These are phyloP conservation scores for Oryza brachyantha DNA, from an alignment of 176 grass and related monocot genomes.

Conservation along the genomic window DNA sequence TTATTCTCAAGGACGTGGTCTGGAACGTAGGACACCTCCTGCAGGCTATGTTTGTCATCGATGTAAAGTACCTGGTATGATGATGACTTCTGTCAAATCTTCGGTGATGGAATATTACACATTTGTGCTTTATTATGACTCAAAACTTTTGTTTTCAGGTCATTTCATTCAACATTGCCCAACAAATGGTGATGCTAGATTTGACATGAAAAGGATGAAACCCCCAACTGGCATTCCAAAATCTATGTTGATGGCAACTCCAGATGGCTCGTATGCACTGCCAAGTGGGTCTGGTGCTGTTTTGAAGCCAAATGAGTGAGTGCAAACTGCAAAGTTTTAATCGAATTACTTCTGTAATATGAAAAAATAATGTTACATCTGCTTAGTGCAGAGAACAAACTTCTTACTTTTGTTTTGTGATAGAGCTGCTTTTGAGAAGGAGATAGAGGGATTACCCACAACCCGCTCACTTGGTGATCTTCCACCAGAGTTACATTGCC, in stretches of 20 bases:
- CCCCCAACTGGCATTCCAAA: constrained; percentile 98
- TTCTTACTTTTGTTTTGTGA: constrained; percentile 22
- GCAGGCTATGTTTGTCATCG: constrained; percentile 97
- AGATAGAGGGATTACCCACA: constrained; percentile 90
- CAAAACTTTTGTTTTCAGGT: constrained; percentile 45
- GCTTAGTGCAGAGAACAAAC: constrained; percentile 1
- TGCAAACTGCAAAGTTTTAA: constrained; percentile 28
- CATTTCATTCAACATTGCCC: constrained; percentile 99
- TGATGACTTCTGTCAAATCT: constrained; percentile 2
- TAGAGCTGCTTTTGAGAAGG: constrained; percentile 99
- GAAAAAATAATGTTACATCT: not conserved
- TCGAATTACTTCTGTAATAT: not conserved
- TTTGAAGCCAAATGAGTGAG: constrained; percentile 95
- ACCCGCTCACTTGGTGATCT: constrained; percentile 64
- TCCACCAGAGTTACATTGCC: constrained; percentile 83
- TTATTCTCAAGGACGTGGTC: constrained; percentile 67
- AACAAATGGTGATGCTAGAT: constrained; percentile 92
- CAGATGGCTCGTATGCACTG: constrained; percentile 89
- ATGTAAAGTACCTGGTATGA: constrained; percentile 96
- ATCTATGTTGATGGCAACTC: constrained; percentile 95
- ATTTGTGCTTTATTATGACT: constrained; percentile 16
- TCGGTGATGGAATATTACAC: constrained; percentile 5
- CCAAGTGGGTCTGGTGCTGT: constrained; percentile 93
- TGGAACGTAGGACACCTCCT: constrained; percentile 73
- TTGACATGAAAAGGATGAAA: constrained; percentile 84